Evolutionary conservation across 352 stramenopile genomes (phyloP), one percentile per base, ranked within the genome.

Genomic region (Achlya hypogyna): DNA sequence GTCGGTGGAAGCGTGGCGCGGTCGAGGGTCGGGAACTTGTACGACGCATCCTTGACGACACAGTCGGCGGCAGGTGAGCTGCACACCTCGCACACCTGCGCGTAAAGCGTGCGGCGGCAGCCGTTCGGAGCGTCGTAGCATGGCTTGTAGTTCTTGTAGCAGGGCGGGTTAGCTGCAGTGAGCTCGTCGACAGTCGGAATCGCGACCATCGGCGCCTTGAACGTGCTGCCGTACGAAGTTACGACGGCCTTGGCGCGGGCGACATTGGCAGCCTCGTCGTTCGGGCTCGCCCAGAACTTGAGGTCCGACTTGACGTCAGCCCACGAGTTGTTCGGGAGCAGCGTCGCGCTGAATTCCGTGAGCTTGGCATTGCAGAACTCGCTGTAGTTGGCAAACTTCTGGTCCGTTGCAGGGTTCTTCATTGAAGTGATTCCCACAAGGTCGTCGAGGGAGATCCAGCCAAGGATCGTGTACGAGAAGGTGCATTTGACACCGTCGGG

Each of bases 361-460:
- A 71, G 23, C 34, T 76, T 76, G 18, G 78, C 79, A 23, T 75
- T 53, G 71, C 82, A 91, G 78, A 81, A 91, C 62, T 80, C 71
- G 3, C 76, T 84, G 62, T 89, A 91, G 62, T 91, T 87, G 60
- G 65, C 62, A 70, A 80, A 91, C 20, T 56, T 34, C 42, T 12
- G 20, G 20, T 64, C 25, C 0, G 73, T 81, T 9, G 34, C 8
- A 1, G 9, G 71, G 71, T 1, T 81, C 66, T 66, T 88, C 79
- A 88, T 72, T 18, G 54, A 64, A 5, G 83, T 90, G 70, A 92
- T 90, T 5, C 83, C 83, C 0, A 92, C 83, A 28, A 92, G 66
- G 51, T 92, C 83, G 47, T 92, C 83, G 53, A 92, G 87, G 16
- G 83, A 71, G 18, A 92, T 78, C 79, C 79, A 90, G 25, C 84